Base-by-base conservation (phyloP, 208 protist species). In the Angomonas ambiguus region DNA sequence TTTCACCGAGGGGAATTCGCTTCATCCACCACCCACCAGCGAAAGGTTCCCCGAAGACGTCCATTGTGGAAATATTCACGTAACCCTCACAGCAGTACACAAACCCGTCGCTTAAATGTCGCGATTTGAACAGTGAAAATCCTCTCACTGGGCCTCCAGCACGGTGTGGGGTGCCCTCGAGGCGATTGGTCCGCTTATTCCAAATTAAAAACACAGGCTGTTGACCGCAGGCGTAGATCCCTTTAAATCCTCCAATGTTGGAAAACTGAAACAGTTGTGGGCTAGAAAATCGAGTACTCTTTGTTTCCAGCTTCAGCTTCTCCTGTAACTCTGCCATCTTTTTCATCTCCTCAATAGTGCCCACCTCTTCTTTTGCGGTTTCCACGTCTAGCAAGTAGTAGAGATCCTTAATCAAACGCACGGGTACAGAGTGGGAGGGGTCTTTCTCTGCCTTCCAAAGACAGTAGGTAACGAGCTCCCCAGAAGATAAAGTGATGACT, bases 191-290 rank as follows among this genome's bases (percentile, higher is more conserved):
- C 51, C 5, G 28, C 16, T 65, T 16, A 59, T 91, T 71, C 71
- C 77, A 87, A 18, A 92, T 42, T 20, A 93, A 72, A 65, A 95
- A 95, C n/a, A 91, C 67, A 0, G 91, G 87, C 30, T 88, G 75
- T 58, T 91, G 79, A 2, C 91, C 91, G 53, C 91, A 96, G n/a
- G 92, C 86, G 71, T 93, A 93, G 8, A 87, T 62, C 28, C 91
- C 91, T 27, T 60, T 24, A 65, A 85, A 56, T 2, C 82, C 82
- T 65, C 67, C 63, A 8, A 92, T 63, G 20, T 48, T 57, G 25
- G 61, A 27, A 56, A 95, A 92, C 18, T 76, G 35, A 18, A 92
- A 55, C 24, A 95, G 74, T 3, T 85, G 85, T 24, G 77, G 78
- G 49, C 82, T 93, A 51, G 80, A 83, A 62, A 88, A 62, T 18